Percentiles rank a stretch among this genome's conserved stretches.
Conservation (phyloP, 2,329 filamentous ascomycete genomes). For the Fusarium decemcellulare region DNA sequence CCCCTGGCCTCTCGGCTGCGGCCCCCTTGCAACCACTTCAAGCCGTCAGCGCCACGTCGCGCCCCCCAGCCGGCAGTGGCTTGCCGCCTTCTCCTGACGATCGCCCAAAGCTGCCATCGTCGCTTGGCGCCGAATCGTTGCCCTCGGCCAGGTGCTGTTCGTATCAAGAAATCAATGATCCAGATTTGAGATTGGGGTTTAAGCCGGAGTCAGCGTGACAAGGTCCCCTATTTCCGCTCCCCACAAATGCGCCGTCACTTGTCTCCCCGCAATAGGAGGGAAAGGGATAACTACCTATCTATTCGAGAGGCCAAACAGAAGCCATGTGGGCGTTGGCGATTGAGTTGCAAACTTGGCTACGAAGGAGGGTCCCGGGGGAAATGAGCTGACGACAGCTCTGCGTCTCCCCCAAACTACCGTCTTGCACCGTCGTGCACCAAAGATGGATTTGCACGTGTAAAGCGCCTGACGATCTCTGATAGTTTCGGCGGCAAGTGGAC, state of each 20-base stretch:
- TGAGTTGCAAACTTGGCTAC: slow-evolving; percentile 6
- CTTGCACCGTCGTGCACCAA: slow-evolving; percentile 28
- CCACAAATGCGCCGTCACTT: not conserved
- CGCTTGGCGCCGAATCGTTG: slow-evolving; percentile 34
- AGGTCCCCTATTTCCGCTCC: slow-evolving; percentile 20
- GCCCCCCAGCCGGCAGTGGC: slow-evolving; percentile 36
- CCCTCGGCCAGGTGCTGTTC: slow-evolving; percentile 14
- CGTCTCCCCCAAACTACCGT: slow-evolving; percentile 31
- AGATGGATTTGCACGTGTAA: slow-evolving; percentile 23
- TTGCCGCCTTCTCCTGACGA: slow-evolving; percentile 45
- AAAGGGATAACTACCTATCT: not conserved
- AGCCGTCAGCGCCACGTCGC: slow-evolving; percentile 21
- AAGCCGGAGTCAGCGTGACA: slow-evolving; percentile 6
- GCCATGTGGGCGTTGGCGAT: not conserved
- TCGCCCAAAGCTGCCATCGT: slow-evolving; percentile 28
- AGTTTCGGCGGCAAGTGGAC: slow-evolving; percentile 33
- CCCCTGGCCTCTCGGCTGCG: slow-evolving; percentile 19
- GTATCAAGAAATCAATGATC: slow-evolving; percentile 31
- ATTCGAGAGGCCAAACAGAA: not conserved
- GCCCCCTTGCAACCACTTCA: slow-evolving; percentile 11
- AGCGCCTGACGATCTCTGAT: slow-evolving; percentile 26
- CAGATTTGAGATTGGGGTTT: slow-evolving; percentile 9
- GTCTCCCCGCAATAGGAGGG: slow-evolving; percentile 41
- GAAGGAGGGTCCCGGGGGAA: slow-evolving; percentile 31
- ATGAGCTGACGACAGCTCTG: slow-evolving; percentile 39